Base-by-base conservation (phyloP, 352 stramenopile genomes). In the Globisporangium iwayamae region DNA sequence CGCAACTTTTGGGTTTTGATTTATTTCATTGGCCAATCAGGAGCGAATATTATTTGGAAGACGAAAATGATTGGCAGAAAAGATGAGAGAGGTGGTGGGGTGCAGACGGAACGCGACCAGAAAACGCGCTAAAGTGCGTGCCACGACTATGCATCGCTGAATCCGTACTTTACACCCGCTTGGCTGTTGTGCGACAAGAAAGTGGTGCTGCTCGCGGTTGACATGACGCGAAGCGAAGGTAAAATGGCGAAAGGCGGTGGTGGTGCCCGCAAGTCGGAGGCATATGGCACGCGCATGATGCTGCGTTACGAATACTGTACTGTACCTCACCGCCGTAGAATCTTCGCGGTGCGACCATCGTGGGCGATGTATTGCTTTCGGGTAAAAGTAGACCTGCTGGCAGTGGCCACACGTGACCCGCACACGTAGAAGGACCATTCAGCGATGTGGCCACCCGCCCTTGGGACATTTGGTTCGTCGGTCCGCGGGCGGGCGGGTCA, bases 1-100 rank as follows among this genome's bases (percentile, higher is more conserved):
- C 36, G 9, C 9, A 14, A 41, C 14, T 16, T 14, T 41, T 41
- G 36, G 22, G 48, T 18, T 36, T 54, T 36, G 2, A 53, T 20
- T 36, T 54, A 9, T 54, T 54, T 54, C 11, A 55, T 22, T 55
- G 48, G 25, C 48, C 25, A 55, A 55, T 55, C 48, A 54, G 9
- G 22, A 18, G 16, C 0, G 25, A 30, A 2, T n/a, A 9, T 13
- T 20, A 53, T 32, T 1, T 4, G 1, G 38, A 20, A 2, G 7
- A 22, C 2, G 8, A 9, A 39, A 22, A 1, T 14, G 5, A 55
- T 38, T 55, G 48, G 53, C 25, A 22, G 20, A 59, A 30, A 59
- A 46, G 8, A 20, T n/a, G 8, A 58, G 36, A 7, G 4, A 58
- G 54, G 45, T 43, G 54, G 48, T 47, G 34, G n/a, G 57, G 20